Evolutionary conservation across 345 rosid genomes (phyloP).

Genomic region (Ricinus communis): DNA sequence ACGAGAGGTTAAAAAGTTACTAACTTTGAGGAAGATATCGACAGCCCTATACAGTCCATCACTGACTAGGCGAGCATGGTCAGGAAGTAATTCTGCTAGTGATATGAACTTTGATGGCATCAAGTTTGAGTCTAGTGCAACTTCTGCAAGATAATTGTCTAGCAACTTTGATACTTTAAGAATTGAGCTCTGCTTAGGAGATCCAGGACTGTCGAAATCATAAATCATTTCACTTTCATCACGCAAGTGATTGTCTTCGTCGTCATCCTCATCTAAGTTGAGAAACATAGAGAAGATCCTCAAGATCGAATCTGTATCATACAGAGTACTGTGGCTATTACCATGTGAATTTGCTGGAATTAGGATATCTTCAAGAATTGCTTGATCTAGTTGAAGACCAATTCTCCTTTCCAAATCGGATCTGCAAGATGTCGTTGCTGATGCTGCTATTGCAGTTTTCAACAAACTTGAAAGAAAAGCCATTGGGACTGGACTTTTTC

Average conservation of each 20-base stretch:
- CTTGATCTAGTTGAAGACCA: constrained; percentile 92
- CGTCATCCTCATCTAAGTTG: constrained; percentile 84
- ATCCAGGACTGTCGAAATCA: constrained; percentile 87
- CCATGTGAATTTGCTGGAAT: constrained; percentile 65
- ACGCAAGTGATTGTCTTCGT: constrained; percentile 57
- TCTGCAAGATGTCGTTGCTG: constrained; percentile 65
- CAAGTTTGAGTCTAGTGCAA: constrained; percentile 77
- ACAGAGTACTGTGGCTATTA: constrained; percentile 52
- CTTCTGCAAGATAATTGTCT: constrained; percentile 88
- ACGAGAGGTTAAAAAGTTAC: neutral
- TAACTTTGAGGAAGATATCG: constrained; percentile 87
- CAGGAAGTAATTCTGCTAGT: constrained; percentile 84
- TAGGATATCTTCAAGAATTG: constrained; percentile 94
- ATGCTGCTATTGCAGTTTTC: constrained; percentile 71
- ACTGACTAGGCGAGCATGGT: constrained; percentile 84
- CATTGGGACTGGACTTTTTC: constrained; percentile 85
- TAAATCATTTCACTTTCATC: constrained; percentile 81
- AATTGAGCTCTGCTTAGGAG: constrained; percentile 93
- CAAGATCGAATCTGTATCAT: constrained; percentile 79
- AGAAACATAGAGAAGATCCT: constrained; percentile 85
- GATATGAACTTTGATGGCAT: constrained; percentile 77
- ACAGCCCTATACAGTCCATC: constrained; percentile 93
- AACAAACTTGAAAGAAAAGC: constrained; percentile 87
- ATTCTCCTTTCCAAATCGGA: constrained; percentile 85
- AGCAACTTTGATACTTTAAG: constrained; percentile 88